Evolutionary conservation across 345 rosid species (phyloP), one percentile per base, ranked within the genome.

Genomic region (Pelargonium nanum): DNA sequence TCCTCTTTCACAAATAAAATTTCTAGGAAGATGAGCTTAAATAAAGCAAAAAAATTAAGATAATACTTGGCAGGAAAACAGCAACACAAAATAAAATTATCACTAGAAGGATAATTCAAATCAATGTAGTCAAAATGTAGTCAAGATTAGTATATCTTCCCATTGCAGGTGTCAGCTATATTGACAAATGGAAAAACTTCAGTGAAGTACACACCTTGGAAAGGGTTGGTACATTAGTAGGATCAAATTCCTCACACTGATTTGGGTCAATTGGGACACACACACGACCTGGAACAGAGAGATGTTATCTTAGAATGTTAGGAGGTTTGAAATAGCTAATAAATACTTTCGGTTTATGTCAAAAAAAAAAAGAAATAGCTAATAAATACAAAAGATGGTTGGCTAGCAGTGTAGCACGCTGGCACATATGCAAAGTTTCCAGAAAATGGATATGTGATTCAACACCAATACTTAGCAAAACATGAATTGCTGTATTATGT

Each of bases 201-300:
- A 40, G 48, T 40, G 15, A 40, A 40, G 48, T 40, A 30, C 40
- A 30, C 10, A 30, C 40, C 40, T 30, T 30, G 40, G 53, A 48
- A 48, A 48, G 74, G 26, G 90, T 80, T 60, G 96, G 96, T 51
- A 85, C 97, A 25, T 80, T 67, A 58, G 82, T 75, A 63, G 99
- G 97, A 77, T 93, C 96, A 70, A 93, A 93, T 54, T 84, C 90
- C 57, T 87, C 91, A 19, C 93, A 88, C 55, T 60, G 67, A 28
- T 74, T 68, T 24, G 96, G 96, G 59, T 93, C 97, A 56, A 93
- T 93, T 26, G 97, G 89, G 68, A 89, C 83, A 70, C 99, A 93
- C 1, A 93, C 84, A 74, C 80, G 90, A 48, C 99, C 97, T 92
- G 70, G 69, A 65, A 52, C 65, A 52, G 64, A 56, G 25, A 32